Evolutionary conservation across 768 basidiomycete genomes (phyloP).

Genomic region (Trametopsis cervina): DNA sequence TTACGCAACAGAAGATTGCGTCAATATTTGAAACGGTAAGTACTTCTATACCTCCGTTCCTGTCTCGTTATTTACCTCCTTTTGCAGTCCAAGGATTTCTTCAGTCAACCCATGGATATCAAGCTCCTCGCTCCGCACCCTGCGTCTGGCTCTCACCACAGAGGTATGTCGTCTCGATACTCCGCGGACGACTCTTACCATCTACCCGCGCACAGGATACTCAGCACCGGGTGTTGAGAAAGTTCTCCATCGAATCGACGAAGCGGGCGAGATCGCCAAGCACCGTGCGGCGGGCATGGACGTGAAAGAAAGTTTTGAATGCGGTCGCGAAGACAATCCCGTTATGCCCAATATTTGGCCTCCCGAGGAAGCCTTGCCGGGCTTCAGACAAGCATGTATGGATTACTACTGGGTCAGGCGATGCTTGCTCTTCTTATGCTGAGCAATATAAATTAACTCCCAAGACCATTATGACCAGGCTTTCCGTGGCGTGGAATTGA

Average conservation of each 20-base stretch:
- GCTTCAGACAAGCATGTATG: slow-evolving; percentile 44
- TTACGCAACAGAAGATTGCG: slow-evolving; percentile 25
- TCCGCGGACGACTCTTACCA: too few species aligned
- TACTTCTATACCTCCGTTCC: neutral
- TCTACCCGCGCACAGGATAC: slow-evolving; percentile 18
- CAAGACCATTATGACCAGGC: too few species aligned
- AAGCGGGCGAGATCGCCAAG: slow-evolving; percentile 22
- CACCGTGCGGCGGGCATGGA: slow-evolving; percentile 28
- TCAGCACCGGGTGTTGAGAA: slow-evolving; percentile 28
- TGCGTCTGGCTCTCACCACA: slow-evolving; percentile 26
- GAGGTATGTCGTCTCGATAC: slow-evolving; percentile 24
- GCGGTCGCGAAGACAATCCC: slow-evolving; percentile 40
- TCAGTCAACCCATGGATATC: slow-evolving; percentile 21
- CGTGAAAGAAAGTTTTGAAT: slow-evolving; percentile 50
- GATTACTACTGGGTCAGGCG: slow-evolving; percentile 37
- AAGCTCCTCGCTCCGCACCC: slow-evolving; percentile 32
- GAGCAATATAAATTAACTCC: too few species aligned
- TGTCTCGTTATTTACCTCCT: neutral
- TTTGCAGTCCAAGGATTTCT: slow-evolving; percentile 26
- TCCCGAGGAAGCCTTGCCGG: slow-evolving; percentile 43
- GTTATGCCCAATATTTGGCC: slow-evolving; percentile 53
- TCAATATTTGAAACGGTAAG: slow-evolving; percentile 27
- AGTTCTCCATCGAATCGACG: slow-evolving; percentile 26
- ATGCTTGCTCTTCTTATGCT: neutral
- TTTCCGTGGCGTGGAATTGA: slow-evolving; percentile 36